Conservation (phyloP, 129 eudicot species). For the Escallonia rubra region DNA sequence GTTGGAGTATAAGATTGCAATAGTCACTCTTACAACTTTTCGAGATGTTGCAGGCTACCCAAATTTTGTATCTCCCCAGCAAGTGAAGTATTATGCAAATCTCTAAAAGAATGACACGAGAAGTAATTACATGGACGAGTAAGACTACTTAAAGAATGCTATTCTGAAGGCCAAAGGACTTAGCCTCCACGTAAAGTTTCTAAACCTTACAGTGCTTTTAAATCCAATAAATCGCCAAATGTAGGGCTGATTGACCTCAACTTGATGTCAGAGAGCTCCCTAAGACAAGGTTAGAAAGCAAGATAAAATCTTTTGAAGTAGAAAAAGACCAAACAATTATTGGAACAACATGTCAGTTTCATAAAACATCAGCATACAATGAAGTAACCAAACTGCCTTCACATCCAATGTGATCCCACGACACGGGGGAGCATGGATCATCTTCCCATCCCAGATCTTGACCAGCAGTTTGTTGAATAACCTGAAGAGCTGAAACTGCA, state of each 20-base stretch:
- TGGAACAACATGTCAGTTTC: background rate
- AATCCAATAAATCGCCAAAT: constrained; percentile 68
- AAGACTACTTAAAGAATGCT: background rate
- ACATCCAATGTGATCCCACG: constrained; percentile 77
- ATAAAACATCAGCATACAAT: constrained; percentile 33
- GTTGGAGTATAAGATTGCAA: background rate
- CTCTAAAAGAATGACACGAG: constrained; percentile 36
- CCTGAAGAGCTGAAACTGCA: constrained; percentile 93
- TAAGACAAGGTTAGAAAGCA: constrained; percentile 14
- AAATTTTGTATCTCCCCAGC: constrained; percentile 77
- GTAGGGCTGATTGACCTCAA: constrained; percentile 87
- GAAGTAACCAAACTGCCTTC: constrained; percentile 70
- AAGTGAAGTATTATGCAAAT: constrained; percentile 86
- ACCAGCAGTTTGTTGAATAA: constrained; percentile 71
- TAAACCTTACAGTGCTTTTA: constrained; percentile 60
- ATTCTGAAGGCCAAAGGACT: background rate
- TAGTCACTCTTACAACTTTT: constrained; percentile 52
- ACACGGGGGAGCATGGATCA: constrained; percentile 80
- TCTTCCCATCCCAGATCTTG: constrained; percentile 91
- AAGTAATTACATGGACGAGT: too few relatives aligned
- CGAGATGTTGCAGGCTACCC: constrained; percentile 74
- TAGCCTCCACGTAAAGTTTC: too few relatives aligned
- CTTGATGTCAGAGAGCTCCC: constrained; percentile 59
- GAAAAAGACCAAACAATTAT: constrained; percentile 1
- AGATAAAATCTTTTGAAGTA: background rate